phyloP scores from a whole-genome alignment of 78 protist species.

The Dictyostelium purpureum region DNA sequence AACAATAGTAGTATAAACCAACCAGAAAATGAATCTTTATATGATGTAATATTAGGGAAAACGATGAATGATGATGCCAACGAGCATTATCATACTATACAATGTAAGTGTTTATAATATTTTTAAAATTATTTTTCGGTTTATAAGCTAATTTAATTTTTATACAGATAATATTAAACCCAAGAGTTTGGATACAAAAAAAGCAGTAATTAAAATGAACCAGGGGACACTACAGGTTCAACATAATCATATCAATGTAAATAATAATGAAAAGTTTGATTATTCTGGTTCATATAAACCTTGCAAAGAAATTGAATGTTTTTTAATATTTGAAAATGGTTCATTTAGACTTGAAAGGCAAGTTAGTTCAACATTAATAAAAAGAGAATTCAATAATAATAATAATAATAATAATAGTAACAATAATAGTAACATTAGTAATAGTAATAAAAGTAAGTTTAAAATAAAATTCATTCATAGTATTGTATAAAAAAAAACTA shows the following conservation, averaged over 20 bases:
- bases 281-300: constrained; percentile 33
- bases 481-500: too few species aligned
- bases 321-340: constrained; percentile 61
- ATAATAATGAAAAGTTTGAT: constrained; percentile 13
- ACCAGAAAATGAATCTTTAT: constrained; percentile 8
- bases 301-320: constrained; percentile 29
- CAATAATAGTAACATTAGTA: not conserved
- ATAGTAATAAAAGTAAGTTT: too few species aligned
- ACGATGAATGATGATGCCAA: not conserved
- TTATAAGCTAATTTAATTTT: not conserved
- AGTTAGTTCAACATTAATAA: not conserved
- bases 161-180: constrained; percentile 24
- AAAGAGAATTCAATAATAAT: not conserved
- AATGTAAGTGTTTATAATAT: not conserved
- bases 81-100: constrained; percentile 19
- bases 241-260: constrained; percentile 5
- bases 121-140: too few species aligned
- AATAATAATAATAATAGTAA: not conserved
- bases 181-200: constrained; percentile 9
- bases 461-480: too few species aligned
- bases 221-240: constrained; percentile 7
- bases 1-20: not conserved
- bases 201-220: not conserved
- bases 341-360: constrained; percentile 43
- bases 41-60: not conserved